Percentiles rank a stretch among this genome's conserved stretches.
phyloP scores from a whole-genome alignment of 2,329 filamentous ascomycete species.

The Stagonosporopsis cucurbitacearum region DNA sequence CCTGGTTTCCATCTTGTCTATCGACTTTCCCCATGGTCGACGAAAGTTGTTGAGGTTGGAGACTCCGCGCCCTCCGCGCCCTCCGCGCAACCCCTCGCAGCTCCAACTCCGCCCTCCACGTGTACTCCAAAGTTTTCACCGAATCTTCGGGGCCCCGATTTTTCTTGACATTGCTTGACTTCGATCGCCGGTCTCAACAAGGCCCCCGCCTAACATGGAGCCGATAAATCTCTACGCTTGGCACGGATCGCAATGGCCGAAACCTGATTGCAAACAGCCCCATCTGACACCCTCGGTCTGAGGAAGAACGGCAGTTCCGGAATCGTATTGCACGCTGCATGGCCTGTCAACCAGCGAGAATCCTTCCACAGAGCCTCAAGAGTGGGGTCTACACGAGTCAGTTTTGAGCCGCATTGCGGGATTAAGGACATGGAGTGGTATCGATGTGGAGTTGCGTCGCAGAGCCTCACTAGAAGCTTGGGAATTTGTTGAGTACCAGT shows the following conservation, averaged over 20 bases:
- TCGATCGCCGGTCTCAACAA: conserved; percentile 11
- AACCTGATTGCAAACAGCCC: neutral
- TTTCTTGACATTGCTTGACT: conserved; percentile 10
- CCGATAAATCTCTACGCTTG: conserved; percentile 9
- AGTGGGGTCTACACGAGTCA: conserved; percentile 15
- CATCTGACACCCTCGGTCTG: neutral
- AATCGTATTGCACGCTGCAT: neutral
- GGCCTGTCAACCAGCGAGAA: neutral
- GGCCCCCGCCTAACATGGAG: conserved; percentile 4
- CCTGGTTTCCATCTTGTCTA: neutral
- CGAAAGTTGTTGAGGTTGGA: conserved; percentile 16
- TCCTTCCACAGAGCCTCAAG: conserved; percentile 7
- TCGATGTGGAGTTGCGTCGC: conserved; percentile 20
- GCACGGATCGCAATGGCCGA: conserved; percentile 8
- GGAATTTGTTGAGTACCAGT: conserved; percentile 18
- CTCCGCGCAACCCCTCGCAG: conserved; percentile 2
- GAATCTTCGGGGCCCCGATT: conserved; percentile 10
- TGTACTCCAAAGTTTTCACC: conserved; percentile 12
- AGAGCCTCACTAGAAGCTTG: conserved; percentile 20
- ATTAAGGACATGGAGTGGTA: conserved; percentile 17
- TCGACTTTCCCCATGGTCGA: conserved; percentile 5
- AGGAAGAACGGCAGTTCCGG: neutral
- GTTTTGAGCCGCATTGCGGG: conserved; percentile 20
- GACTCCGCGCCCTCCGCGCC: conserved; percentile 15
- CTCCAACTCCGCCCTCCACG: conserved; percentile 16